Conservation (phyloP, 164 flowering plant genomes). For the Nymphaea thermarum region DNA sequence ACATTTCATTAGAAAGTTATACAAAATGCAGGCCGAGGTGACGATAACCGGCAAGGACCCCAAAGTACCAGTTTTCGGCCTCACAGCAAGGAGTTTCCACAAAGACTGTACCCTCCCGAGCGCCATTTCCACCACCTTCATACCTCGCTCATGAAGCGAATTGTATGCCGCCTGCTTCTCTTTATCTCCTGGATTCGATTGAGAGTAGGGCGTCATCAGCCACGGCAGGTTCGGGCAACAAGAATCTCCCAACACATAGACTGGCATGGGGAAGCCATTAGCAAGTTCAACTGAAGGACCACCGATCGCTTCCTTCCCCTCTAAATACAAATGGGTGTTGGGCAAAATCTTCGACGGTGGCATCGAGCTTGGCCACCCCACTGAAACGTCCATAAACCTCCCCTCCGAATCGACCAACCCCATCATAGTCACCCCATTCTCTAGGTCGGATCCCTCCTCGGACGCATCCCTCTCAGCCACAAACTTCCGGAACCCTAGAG, state of each 20-base stretch:
- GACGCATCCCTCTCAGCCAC: conserved; percentile 17
- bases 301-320: conserved; percentile 35
- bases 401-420: conserved; percentile 76
- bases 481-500: conserved; percentile 41
- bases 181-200: background rate
- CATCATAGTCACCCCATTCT: conserved; percentile 50
- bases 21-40: conserved; percentile 51
- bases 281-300: conserved; percentile 26
- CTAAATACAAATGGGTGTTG: conserved; percentile 33
- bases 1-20: conserved; percentile 57
- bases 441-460: conserved; percentile 9
- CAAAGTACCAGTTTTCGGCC: conserved; percentile 39
- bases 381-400: conserved; percentile 72
- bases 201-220: conserved; percentile 53
- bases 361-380: conserved; percentile 66
- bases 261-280: conserved; percentile 34
- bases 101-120: conserved; percentile 32
- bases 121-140: conserved; percentile 36
- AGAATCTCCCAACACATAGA: conserved; percentile 60
- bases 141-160: conserved; percentile 34
- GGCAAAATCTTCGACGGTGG: conserved; percentile 31
- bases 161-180: conserved; percentile 25
- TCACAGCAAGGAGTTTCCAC: conserved; percentile 51
- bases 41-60: conserved; percentile 57
- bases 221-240: conserved; percentile 63